A percentile compares a stretch with the other conserved stretches of the same genome.
These are phyloP conservation scores for Inonotus hispidus DNA, from an alignment of 1,284 basidiomycete species.

Conservation along the genomic window DNA sequence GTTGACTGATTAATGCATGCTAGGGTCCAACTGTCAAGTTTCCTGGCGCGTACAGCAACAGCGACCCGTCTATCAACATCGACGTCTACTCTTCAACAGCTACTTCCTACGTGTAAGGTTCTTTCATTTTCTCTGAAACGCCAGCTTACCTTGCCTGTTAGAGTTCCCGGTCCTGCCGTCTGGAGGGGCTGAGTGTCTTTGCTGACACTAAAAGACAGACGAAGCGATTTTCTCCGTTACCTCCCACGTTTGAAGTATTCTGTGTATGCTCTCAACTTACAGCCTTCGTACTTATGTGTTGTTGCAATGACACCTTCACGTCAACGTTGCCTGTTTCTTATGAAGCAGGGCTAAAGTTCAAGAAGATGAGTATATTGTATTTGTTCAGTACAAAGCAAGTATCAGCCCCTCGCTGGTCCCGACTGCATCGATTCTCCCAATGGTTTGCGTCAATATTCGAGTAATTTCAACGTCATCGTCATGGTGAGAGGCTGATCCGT, in stretches of 20 bases:
- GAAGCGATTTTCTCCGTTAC: background rate
- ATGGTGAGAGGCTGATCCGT: background rate
- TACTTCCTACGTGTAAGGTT: slow-evolving; percentile 14
- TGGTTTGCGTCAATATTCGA: too few relatives aligned
- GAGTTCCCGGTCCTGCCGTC: slow-evolving; percentile 13
- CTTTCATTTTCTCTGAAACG: background rate
- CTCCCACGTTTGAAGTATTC: background rate
- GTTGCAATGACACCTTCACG: too few relatives aligned
- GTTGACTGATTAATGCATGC: background rate
- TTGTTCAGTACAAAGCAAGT: too few relatives aligned
- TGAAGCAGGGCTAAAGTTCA: too few relatives aligned
- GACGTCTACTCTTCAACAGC: slow-evolving; percentile 16
- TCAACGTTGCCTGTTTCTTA: too few relatives aligned
- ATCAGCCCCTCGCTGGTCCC: too few relatives aligned
- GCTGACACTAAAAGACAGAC: background rate
- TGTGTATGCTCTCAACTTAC: background rate
- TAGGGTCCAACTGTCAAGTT: slow-evolving; percentile 16
- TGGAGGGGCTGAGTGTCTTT: slow-evolving; percentile 13
- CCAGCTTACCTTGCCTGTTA: background rate
- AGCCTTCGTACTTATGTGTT: too few relatives aligned
- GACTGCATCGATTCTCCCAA: too few relatives aligned
- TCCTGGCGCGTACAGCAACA: slow-evolving; percentile 14
- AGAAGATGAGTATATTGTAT: too few relatives aligned
- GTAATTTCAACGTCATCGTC: too few relatives aligned
- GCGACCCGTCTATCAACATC: slow-evolving; percentile 15